Conservation (phyloP, 1,284 basidiomycete species). For the Exobasidium rhododendri region DNA sequence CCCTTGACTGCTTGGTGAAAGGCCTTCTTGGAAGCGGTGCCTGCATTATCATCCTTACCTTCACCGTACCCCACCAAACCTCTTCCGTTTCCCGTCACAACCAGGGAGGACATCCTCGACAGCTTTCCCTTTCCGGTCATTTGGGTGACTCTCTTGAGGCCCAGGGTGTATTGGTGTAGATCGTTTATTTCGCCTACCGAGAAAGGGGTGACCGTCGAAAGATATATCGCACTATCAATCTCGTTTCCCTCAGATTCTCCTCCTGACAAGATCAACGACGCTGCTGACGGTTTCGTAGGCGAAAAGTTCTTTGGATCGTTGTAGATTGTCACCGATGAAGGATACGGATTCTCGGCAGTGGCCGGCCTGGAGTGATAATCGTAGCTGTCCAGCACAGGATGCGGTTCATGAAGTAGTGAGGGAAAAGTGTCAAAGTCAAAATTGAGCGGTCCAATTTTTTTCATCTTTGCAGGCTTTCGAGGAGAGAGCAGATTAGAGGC, state of each 20-base stretch:
- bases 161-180: constrained; percentile 48
- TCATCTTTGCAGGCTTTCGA: not conserved
- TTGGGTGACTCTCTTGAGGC: constrained; percentile 63
- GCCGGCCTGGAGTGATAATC: constrained; percentile 27
- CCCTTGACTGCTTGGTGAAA: constrained; percentile 72
- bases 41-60: constrained; percentile 69
- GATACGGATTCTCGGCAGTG: constrained; percentile 25
- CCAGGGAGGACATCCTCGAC: constrained; percentile 65
- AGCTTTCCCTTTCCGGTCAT: constrained; percentile 85
- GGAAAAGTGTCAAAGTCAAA: constrained; percentile 27
- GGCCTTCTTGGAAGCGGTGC: constrained; percentile 66
- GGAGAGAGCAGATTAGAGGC: not conserved
- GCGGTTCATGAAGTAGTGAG: constrained; percentile 44
- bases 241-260: constrained; percentile 24
- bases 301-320: constrained; percentile 42
- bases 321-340: constrained; percentile 36
- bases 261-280: constrained; percentile 34
- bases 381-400: constrained; percentile 51
- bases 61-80: constrained; percentile 87
- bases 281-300: constrained; percentile 35
- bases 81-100: constrained; percentile 75
- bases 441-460: constrained; percentile 7
- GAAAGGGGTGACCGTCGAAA: constrained; percentile 48
- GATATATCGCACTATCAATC: constrained; percentile 39
- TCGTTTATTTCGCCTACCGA: constrained; percentile 38